These are phyloP conservation scores for Diaporthe velutina DNA, from an alignment of 2,329 filamentous ascomycete genomes.

Conservation along the genomic window DNA sequence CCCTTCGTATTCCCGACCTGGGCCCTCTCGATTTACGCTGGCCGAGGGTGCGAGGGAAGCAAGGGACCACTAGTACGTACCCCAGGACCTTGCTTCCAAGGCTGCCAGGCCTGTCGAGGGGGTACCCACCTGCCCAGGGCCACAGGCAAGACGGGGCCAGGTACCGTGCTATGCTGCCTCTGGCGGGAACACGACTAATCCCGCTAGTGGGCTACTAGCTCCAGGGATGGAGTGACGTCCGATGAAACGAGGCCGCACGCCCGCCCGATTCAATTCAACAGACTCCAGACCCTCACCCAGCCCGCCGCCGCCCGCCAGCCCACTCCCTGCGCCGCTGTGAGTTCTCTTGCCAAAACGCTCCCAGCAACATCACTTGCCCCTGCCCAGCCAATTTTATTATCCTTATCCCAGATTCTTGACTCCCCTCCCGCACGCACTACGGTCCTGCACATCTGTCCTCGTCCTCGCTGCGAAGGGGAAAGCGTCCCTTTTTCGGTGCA, in stretches of 20 bases:
- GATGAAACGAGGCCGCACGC: conserved; percentile 27
- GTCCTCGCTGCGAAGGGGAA: conserved; percentile 23
- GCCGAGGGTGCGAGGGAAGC: neutral
- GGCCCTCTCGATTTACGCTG: conserved; percentile 9
- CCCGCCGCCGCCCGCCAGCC: conserved; percentile 6
- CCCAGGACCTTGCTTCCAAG: conserved; percentile 13
- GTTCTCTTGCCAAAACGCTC: conserved; percentile 18
- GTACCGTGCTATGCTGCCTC: neutral
- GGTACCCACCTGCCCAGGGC: conserved; percentile 14
- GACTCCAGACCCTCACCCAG: conserved; percentile 4
- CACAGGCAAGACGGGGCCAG: neutral
- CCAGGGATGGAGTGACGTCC: conserved; percentile 30
- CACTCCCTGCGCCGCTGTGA: conserved; percentile 17
- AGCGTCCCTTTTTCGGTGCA: conserved; percentile 18
- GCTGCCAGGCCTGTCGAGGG: neutral
- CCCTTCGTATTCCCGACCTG: conserved; percentile 32
- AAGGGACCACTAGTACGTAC: neutral
- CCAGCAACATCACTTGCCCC: conserved; percentile 24
- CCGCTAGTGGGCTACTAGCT: conserved; percentile 28
- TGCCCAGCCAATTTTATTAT: conserved; percentile 35
- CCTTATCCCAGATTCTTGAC: conserved; percentile 33
- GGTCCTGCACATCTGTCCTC: conserved; percentile 27
- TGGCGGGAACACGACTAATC: neutral
- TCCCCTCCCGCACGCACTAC: conserved; percentile 20
- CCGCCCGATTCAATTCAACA: conserved; percentile 25